These are phyloP conservation scores for Selaginella tamariscina DNA, from an alignment of 75 land plant species.

Conservation along the genomic window DNA sequence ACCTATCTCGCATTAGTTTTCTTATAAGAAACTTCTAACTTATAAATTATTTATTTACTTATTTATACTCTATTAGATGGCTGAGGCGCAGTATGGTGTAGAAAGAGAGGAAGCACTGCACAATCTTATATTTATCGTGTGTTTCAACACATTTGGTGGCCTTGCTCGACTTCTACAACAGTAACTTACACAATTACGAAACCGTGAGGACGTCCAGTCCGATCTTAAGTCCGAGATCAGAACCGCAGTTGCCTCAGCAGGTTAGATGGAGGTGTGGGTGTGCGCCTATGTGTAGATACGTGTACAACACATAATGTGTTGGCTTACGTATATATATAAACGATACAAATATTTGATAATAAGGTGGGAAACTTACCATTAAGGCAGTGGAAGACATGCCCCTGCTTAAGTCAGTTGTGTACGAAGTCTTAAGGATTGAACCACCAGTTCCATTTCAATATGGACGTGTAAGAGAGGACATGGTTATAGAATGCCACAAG, in stretches of 20 bases:
- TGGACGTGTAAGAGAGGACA: not conserved
- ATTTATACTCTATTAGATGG: constrained; percentile 23
- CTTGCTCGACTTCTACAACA: constrained; percentile 21
- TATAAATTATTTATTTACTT: too few relatives aligned
- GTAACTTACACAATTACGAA: too few relatives aligned
- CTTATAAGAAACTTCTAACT: too few relatives aligned
- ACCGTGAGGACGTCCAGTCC: not conserved
- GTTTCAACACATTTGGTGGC: constrained; percentile 40
- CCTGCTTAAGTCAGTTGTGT: not conserved
- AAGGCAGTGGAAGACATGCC: not conserved
- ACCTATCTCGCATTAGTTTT: too few relatives aligned
- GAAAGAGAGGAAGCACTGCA: constrained; percentile 33
- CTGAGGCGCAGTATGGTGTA: constrained; percentile 32
- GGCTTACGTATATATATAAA: not conserved
- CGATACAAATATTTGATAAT: not conserved
- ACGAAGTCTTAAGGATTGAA: not conserved
- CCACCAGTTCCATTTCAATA: not conserved
- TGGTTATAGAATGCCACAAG: not conserved
- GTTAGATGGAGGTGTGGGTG: not conserved
- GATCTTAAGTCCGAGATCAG: not conserved
- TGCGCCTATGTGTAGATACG: not conserved
- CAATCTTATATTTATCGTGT: constrained; percentile 30
- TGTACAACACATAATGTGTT: not conserved
- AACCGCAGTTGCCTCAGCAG: not conserved
- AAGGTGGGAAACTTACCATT: not conserved